A percentile compares a stretch with the other conserved stretches of the same genome.
Conservation (phyloP, 2,329 filamentous ascomycete species). For the Alternaria arbusti region DNA sequence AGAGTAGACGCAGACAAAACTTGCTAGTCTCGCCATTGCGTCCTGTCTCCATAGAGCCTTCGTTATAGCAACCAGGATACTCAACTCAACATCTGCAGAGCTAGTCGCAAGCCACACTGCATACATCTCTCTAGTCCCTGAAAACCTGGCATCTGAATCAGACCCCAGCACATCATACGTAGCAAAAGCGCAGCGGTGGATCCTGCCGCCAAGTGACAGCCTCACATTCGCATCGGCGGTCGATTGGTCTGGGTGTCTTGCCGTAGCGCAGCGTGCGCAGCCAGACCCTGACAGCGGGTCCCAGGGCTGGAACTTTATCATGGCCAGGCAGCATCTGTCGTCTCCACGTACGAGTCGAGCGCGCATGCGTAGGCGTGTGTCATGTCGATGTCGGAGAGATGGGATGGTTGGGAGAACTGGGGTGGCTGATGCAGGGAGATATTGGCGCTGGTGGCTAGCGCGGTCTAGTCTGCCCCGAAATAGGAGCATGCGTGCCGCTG, state of each 20-base stretch:
- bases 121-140: neutral
- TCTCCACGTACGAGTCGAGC: neutral
- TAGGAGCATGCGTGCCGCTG: neutral
- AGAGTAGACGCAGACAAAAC: neutral
- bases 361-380: neutral
- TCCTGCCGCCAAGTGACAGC: neutral
- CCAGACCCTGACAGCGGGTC: neutral
- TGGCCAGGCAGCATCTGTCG: neutral
- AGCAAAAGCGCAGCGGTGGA: neutral
- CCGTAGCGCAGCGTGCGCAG: neutral
- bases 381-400: neutral
- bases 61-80: neutral
- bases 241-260: neutral
- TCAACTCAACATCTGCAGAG: neutral
- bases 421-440: neutral
- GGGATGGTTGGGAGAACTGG: neutral
- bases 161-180: neutral
- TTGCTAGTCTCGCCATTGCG: neutral
- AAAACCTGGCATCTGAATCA: neutral
- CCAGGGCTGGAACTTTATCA: neutral
- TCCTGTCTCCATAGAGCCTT: neutral
- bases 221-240: neutral
- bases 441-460: neutral
- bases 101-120: neutral
- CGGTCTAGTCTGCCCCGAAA: neutral